Conservation (phyloP, 768 basidiomycete genomes). For the Collybia mongolica region DNA sequence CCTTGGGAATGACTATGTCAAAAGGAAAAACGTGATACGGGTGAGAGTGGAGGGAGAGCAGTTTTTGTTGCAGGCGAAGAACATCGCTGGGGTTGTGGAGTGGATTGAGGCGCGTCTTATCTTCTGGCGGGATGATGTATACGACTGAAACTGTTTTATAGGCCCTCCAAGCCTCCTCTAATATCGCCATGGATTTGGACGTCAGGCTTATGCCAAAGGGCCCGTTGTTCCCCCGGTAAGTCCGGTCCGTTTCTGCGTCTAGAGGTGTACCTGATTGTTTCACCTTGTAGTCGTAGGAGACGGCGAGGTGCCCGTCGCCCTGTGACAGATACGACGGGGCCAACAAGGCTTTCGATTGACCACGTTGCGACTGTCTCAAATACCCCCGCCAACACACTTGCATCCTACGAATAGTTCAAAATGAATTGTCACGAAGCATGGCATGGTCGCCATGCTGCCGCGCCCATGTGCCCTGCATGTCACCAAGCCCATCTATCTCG, state of each 20-base stretch:
- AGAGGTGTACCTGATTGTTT: background rate
- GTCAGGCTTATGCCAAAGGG: conserved; percentile 90
- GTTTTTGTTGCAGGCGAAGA: conserved; percentile 88
- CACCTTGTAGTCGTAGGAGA: conserved; percentile 9
- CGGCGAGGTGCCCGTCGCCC: conserved; percentile 6
- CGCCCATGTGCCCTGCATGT: no score
- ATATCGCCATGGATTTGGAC: conserved; percentile 91
- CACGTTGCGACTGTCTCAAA: background rate
- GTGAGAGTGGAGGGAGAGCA: conserved; percentile 94
- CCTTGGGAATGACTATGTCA: conserved; percentile 90
- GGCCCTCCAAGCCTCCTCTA: conserved; percentile 90
- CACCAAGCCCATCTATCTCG: no score
- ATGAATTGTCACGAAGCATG: no score
- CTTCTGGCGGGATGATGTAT: conserved; percentile 6
- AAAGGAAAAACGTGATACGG: conserved; percentile 91
- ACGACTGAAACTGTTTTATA: conserved; percentile 21
- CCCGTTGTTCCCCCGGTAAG: conserved; percentile 79
- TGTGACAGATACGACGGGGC: background rate
- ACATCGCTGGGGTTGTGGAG: conserved; percentile 81
- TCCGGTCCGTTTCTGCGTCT: conserved; percentile 9
- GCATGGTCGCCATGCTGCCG: no score
- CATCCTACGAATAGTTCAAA: no score
- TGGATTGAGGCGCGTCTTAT: conserved; percentile 84
- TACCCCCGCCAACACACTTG: background rate
- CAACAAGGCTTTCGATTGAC: background rate